A percentile compares a stretch with the other conserved stretches of the same genome.
phyloP scores from a whole-genome alignment of 2,329 filamentous ascomycete species.

The Aureobasidium sp. region DNA sequence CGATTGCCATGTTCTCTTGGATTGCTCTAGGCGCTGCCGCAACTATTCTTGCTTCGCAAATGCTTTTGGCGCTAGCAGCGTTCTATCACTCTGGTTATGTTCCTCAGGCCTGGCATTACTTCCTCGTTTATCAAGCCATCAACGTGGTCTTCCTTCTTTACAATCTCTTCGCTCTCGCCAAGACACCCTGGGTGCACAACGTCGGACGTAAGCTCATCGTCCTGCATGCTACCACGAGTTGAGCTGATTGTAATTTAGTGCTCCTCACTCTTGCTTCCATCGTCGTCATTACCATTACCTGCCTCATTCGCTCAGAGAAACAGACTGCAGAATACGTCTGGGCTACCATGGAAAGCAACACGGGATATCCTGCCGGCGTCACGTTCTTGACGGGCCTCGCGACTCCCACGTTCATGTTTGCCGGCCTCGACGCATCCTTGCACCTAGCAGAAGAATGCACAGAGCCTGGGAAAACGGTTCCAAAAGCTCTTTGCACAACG shows the following conservation, averaged over 20 bases:
- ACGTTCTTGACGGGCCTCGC: constrained; percentile 22
- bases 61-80: constrained; percentile 12
- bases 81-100: constrained; percentile 16
- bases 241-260: constrained; percentile 24
- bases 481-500: constrained; percentile 45
- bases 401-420: constrained; percentile 23
- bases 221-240: constrained; percentile 25
- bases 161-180: constrained; percentile 50
- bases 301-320: constrained; percentile 31
- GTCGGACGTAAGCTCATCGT: constrained; percentile 44
- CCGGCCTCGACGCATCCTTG: constrained; percentile 20
- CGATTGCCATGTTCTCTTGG: constrained; percentile 14
- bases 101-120: constrained; percentile 15
- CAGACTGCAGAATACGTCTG: constrained; percentile 45
- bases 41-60: constrained; percentile 19
- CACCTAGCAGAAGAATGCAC: constrained; percentile 23
- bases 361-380: constrained; percentile 37
- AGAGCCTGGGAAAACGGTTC: constrained; percentile 40
- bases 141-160: constrained; percentile 47
- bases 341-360: constrained; percentile 43
- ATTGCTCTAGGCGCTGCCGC: constrained; percentile 20
- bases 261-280: constrained; percentile 36
- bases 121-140: constrained; percentile 18
- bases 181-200: constrained; percentile 46
- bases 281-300: constrained; percentile 38